Percentiles rank a stretch among this genome's conserved stretches.
These are phyloP conservation scores for Cucurbita argyrosperma DNA, from an alignment of 306 rosid species.

Conservation along the genomic window DNA sequence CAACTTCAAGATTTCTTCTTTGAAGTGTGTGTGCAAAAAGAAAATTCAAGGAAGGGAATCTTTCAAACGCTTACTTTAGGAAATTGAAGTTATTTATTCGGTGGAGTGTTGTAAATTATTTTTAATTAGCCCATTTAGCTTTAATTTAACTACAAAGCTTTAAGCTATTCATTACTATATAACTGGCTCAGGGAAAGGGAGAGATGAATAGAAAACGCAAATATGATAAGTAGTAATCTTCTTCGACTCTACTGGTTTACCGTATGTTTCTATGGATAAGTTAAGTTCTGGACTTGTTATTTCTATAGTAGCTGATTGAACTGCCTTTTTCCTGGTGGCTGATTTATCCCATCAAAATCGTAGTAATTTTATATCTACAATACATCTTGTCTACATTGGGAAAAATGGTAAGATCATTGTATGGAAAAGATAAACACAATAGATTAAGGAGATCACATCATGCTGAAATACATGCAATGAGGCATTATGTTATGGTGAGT, in stretches of 20 bases:
- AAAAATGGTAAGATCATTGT: neutral
- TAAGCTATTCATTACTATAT: neutral
- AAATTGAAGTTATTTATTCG: neutral
- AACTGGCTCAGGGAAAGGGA: neutral
- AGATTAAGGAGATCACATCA: neutral
- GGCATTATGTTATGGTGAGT: neutral
- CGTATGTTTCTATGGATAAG: neutral
- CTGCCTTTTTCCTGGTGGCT: neutral
- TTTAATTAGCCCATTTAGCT: neutral
- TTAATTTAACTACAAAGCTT: neutral
- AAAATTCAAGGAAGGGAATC: neutral
- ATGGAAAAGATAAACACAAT: neutral
- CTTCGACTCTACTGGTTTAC: neutral
- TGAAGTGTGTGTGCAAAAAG: neutral
- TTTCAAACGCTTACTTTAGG: neutral
- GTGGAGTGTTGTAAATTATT: neutral
- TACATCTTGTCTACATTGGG: neutral
- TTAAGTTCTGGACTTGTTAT: no score
- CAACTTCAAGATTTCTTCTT: neutral
- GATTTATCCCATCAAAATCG: neutral
- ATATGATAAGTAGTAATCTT: neutral
- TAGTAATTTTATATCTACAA: neutral
- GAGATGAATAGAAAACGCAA: neutral
- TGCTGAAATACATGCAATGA: neutral
- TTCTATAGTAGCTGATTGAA: neutral